Base-by-base conservation (phyloP, 176 grass and related monocot genomes). In the Avena eriantha region DNA sequence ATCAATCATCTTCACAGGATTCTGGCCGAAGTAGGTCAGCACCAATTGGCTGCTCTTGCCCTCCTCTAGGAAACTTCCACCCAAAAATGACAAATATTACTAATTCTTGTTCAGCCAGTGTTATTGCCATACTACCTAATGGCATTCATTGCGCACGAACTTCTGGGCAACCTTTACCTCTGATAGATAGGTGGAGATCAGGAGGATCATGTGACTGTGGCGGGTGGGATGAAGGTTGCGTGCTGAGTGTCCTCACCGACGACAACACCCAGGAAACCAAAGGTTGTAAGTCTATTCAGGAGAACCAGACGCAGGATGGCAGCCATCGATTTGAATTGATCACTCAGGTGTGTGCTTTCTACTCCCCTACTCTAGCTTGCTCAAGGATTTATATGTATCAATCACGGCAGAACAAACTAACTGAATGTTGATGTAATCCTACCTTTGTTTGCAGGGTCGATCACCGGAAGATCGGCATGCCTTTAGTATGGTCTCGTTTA, bases 221-320 rank as follows among this genome's bases (percentile, higher is more conserved):
- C 12, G 97, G 97, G 53, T 99, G 97, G 97, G 97, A 99, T 83
- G 94, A 96, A 80, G 97, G 97, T 54, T 99, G 97, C 80, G 86
- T 34, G 23, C 82, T 99, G 34, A 88, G 92, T 53, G 22, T 96
- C 76, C 85, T 99, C 31, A 91, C 69, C n/a, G n/a, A n/a, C 3
- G 77, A 92, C 75, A 57, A 75, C 4, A 35, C 85, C 47, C 72
- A 74, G 39, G 80, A 89, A 45, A 76, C 69, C 33, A 84, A 55
- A 41, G 66, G 75, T 14, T 51, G n/a, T 55, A 48, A 63, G n/a
- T 84, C 53, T 45, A 58, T 51, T 80, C 87, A 89, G 35, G 51
- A 5, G 69, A 84, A 65, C 87, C 80, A 53, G 34, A 67, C 19
- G 11, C 31, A 33, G 3, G 93, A 95, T 90, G 85, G 83, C 41